Evolutionary conservation across 2,329 filamentous ascomycete genomes (phyloP).

Genomic region (Pseudogymnoascus sp.): DNA sequence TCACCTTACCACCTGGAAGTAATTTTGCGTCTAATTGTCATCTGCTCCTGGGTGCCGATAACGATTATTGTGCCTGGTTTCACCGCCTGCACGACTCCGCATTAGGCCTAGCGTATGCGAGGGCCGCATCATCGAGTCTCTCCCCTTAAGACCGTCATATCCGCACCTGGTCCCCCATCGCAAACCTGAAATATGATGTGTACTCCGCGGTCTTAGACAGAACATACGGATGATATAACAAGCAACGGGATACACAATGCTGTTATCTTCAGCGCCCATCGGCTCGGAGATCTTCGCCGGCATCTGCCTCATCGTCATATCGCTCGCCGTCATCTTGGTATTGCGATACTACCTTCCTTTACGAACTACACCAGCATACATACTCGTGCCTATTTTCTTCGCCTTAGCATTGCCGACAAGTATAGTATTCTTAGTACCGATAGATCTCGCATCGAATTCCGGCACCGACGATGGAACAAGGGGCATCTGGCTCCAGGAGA

Average conservation of each 20-base stretch:
- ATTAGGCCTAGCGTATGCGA: background rate
- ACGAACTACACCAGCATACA: constrained; percentile 81
- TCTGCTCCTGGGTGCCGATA: background rate
- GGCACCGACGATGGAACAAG: constrained; percentile 62
- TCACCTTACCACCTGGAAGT: background rate
- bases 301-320: constrained; percentile 66
- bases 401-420: constrained; percentile 88
- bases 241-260: background rate
- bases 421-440: constrained; percentile 85
- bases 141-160: constrained; percentile 3
- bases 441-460: constrained; percentile 85
- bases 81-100: background rate
- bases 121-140: constrained; percentile 7
- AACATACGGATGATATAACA: background rate
- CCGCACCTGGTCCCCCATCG: background rate
- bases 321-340: constrained; percentile 70
- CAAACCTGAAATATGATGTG: background rate
- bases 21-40: constrained; percentile 2
- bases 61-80: background rate
- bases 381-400: constrained; percentile 88
- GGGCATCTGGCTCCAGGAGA: constrained; percentile 80
- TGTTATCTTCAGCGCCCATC: constrained; percentile 47
- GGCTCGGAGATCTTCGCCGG: constrained; percentile 74
- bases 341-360: constrained; percentile 85
- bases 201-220: background rate